Percentiles rank a stretch among this genome's conserved stretches.
phyloP scores from a whole-genome alignment of 768 basidiomycete genomes.

The Tricholoma saponaceum region DNA sequence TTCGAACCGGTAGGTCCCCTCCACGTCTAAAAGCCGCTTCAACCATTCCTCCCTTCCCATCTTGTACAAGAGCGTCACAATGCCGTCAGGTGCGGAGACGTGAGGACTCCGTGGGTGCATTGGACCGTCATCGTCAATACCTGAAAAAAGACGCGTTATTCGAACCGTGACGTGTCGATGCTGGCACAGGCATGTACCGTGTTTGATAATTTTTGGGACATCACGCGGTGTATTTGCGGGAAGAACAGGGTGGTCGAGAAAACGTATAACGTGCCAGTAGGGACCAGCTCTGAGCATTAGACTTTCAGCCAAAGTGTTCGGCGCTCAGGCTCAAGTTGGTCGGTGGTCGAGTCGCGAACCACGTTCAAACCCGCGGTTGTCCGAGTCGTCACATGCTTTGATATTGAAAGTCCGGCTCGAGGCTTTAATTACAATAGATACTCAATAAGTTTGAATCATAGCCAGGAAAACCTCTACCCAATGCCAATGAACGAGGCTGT shows the following conservation, averaged over 20 bases:
- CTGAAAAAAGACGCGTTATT: too few species aligned
- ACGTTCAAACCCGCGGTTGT: too few species aligned
- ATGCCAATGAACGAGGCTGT: too few species aligned
- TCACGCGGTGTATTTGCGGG: constrained; percentile 17
- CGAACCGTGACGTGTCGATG: constrained; percentile 17
- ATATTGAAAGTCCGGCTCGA: too few species aligned
- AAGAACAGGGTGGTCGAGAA: constrained; percentile 19
- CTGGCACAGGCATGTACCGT: constrained; percentile 2
- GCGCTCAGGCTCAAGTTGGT: too few species aligned
- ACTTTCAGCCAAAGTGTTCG: too few species aligned
- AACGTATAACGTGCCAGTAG: constrained; percentile 10
- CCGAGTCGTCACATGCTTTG: too few species aligned
- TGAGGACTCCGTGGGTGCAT: constrained; percentile 18
- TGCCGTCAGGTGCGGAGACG: constrained; percentile 16
- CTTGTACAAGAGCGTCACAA: constrained; percentile 17
- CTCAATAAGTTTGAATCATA: too few species aligned
- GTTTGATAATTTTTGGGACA: constrained; percentile 23
- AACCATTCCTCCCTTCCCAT: constrained; percentile 17
- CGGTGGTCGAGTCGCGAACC: too few species aligned
- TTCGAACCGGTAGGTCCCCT: constrained; percentile 14
- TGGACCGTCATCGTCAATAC: constrained; percentile 6
- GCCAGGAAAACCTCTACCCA: too few species aligned
- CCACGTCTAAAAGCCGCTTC: constrained; percentile 18
- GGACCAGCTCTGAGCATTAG: background rate
- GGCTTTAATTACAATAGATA: too few species aligned